Base-by-base conservation (phyloP, 2,329 filamentous ascomycete genomes). In the Tolypocladium album region DNA sequence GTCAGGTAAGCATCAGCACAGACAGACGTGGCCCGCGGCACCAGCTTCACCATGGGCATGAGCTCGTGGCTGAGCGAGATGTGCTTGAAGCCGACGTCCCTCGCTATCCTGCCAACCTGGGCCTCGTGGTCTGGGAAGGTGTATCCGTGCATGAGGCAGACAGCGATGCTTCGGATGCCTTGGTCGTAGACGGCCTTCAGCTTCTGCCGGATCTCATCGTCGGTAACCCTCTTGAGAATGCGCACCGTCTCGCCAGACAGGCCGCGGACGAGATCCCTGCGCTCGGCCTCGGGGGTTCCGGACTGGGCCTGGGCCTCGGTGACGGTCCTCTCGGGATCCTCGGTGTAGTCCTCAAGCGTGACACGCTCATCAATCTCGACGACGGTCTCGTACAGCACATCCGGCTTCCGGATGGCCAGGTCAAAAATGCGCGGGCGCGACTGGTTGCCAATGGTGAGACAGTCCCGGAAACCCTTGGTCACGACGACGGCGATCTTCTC, bases 91-190 rank as follows among this genome's bases (percentile, higher is more conserved):
- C 76, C 76, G 65, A 78, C 73, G 6, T 74, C 69, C 3, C 64
- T 61, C 0, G 76, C 76, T 0, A 78, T 61, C 1, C 65, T 63
- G 20, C 69, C 70, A 11, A 78, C 69, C 39, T 70, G 67, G 0
- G 72, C 61, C 60, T 78, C 76, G 63, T 91, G 88, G 11, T 82
- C 78, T 0, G 86, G 87, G 40, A 72, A 76, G n/a, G 72, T 71
- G 67, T 92, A 92, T 11, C 86, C 86, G 67, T 92, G 89, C 78
- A 90, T 87, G 59, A 91, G 76, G 60, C 85, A 88, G 2, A 92
- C 84, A 1, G 75, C 76, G 0, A 78, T 59, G 20, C 71, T 75
- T 11, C 69, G 61, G 64, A 88, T 80, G 0, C 88, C 88, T 8
- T 82, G 75, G 40, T 84, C 79, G 61, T 84, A 86, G 1, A 91